Percentiles rank a stretch among this genome's conserved stretches.
Conservation (phyloP, 2,329 filamentous ascomycete species). For the Botrytis sinoallii region DNA sequence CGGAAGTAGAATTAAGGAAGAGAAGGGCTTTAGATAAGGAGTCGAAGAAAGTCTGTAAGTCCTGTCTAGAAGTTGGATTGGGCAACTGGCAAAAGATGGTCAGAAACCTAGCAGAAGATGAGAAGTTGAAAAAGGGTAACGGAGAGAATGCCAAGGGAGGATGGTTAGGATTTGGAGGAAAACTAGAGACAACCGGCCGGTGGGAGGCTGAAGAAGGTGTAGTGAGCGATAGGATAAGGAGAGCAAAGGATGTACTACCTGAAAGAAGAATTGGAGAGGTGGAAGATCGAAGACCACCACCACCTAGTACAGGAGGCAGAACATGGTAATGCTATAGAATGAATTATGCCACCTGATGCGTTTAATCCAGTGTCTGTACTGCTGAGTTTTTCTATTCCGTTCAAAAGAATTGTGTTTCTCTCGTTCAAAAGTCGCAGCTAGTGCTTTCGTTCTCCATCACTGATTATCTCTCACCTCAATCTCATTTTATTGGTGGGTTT, state of each 20-base stretch:
- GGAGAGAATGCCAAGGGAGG: conserved; percentile 19
- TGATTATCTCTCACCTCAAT: not conserved
- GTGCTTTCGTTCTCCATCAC: not conserved
- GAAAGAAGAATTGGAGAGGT: conserved; percentile 10
- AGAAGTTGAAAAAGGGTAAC: conserved; percentile 31
- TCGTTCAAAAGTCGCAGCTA: not conserved
- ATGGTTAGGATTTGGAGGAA: conserved; percentile 34
- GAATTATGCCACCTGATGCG: not conserved
- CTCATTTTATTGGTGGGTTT: not conserved
- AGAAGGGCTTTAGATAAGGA: conserved; percentile 33
- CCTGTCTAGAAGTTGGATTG: conserved; percentile 74
- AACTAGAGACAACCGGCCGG: conserved; percentile 31
- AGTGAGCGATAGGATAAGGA: conserved; percentile 35
- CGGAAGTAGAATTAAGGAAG: conserved; percentile 62
- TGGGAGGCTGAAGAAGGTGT: conserved; percentile 39
- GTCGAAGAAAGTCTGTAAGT: conserved; percentile 62
- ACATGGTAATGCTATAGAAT: not conserved
- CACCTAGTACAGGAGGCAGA: conserved; percentile 1
- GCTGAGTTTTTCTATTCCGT: not conserved
- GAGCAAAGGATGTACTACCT: conserved; percentile 27
- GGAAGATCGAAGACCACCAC: conserved; percentile 7
- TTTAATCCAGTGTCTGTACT: not conserved
- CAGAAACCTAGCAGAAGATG: conserved; percentile 49
- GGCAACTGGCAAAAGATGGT: conserved; percentile 85
- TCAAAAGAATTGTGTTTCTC: not conserved